Percentiles rank a stretch among this genome's conserved stretches.
Evolutionary conservation across 2,329 filamentous ascomycete species (phyloP).

Genomic region (Sclerotinia sclerotiorum): DNA sequence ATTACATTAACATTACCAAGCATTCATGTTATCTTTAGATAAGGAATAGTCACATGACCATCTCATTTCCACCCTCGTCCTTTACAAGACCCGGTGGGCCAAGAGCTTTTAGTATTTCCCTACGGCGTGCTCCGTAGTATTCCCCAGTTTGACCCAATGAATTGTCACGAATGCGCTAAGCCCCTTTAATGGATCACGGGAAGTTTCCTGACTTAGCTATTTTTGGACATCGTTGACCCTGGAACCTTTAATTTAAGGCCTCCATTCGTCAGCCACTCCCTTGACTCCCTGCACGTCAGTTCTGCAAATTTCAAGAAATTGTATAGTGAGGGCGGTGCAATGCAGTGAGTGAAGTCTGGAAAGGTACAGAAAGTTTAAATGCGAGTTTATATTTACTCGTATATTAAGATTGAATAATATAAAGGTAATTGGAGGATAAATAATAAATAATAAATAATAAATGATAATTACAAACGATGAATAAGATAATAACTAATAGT

Average conservation of each 20-base stretch:
- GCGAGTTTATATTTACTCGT: background rate
- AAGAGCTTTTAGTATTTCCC: background rate
- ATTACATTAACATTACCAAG: too few relatives aligned
- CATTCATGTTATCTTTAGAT: background rate
- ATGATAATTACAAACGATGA: too few relatives aligned
- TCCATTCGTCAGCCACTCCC: too few relatives aligned
- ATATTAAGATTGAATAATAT: slow-evolving; percentile 4
- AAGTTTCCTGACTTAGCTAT: slow-evolving; percentile 11
- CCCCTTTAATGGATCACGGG: slow-evolving; percentile 17
- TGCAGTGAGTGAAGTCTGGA: too few relatives aligned
- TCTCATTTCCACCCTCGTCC: background rate
- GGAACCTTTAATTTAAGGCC: background rate
- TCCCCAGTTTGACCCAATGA: background rate
- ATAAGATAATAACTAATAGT: background rate
- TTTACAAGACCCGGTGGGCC: background rate
- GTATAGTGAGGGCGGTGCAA: background rate
- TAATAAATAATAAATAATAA: too few relatives aligned
- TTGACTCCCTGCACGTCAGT: background rate
- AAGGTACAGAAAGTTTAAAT: background rate
- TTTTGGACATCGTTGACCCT: background rate
- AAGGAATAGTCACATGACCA: background rate
- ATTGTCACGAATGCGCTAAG: slow-evolving; percentile 10
- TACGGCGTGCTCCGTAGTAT: background rate
- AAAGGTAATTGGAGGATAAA: background rate
- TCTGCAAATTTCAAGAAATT: background rate